These are phyloP conservation scores for Verticillium nubilum DNA, from an alignment of 2,329 filamentous ascomycete genomes.

Conservation along the genomic window DNA sequence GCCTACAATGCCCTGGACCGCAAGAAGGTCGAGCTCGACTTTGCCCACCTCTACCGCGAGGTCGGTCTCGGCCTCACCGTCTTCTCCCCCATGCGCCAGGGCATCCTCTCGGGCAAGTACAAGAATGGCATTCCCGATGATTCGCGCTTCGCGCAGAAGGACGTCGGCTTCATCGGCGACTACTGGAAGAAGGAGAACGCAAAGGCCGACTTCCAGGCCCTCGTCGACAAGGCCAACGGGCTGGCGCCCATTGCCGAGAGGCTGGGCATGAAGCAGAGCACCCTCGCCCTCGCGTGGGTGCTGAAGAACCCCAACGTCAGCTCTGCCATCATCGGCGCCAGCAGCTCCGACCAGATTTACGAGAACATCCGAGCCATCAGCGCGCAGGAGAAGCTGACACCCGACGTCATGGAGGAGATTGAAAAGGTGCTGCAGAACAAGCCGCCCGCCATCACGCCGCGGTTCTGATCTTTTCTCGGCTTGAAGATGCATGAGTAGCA, in stretches of 20 bases:
- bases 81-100: constrained; percentile 53
- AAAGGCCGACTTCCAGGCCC: constrained; percentile 46
- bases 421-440: constrained; percentile 55
- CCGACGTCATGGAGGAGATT: constrained; percentile 54
- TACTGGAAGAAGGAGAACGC: constrained; percentile 43
- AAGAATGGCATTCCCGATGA: constrained; percentile 55
- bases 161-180: constrained; percentile 48
- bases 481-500: neutral
- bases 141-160: constrained; percentile 50
- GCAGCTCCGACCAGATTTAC: constrained; percentile 51
- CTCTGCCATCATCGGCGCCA: constrained; percentile 56
- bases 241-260: constrained; percentile 59
- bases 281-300: constrained; percentile 57
- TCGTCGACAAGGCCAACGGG: constrained; percentile 55
- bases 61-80: constrained; percentile 57
- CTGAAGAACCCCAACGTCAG: constrained; percentile 57
- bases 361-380: constrained; percentile 52
- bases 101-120: constrained; percentile 63
- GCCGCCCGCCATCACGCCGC: constrained; percentile 35
- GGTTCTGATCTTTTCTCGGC: constrained; percentile 19
- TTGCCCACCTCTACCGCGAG: constrained; percentile 53
- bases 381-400: constrained; percentile 50
- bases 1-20: constrained; percentile 60
- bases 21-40: constrained; percentile 59
- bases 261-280: constrained; percentile 52